Base-by-base conservation (phyloP, 805 yeast species). In the Myxozyma geophila region DNA sequence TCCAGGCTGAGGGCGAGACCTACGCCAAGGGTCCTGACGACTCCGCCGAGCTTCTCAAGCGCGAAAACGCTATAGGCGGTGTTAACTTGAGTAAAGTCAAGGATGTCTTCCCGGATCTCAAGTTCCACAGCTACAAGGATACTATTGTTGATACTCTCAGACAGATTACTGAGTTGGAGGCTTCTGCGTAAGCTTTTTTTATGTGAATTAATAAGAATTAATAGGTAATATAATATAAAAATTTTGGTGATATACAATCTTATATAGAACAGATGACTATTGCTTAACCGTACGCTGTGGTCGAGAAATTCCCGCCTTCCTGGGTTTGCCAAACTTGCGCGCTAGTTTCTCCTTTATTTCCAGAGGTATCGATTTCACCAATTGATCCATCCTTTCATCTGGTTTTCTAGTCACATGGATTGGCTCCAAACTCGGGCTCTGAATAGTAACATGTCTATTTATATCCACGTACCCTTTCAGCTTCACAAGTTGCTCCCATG, bases 131-230 rank as follows among this genome's bases (percentile, higher is more conserved):
- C 35, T 48, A 43, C 54, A 48, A 48, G 40, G 48, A 40, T 21
- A 50, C 49, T 10, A 15, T 49, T 28, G 48, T 37, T 19, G 59
- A 47, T 5, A 74, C 83, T 10, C 74, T 79, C 36, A 67, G 71
- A 21, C 85, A 81, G 72, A 74, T 82, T 28, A 72, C 71, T 72
- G 76, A 72, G 51, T 59, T 10, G 58, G 78, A 43, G 74, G 48
- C 44, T 21, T 15, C 56, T n/a, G 47, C 56, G 7, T 53, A 40
- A 7, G 7, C 33, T 48, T 33, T 2, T 12, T 10, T 37, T 39
- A 28, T 28, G 28, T 28, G 28, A 13, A 9, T 51, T 19, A 37
- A n/a, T 37, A 7, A 21, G 13, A 37, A n/a, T 35, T 7, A 7
- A 3, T 35, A 17, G 6, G 9, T 49, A 17, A 49, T 35, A n/a